A percentile compares a stretch with the other conserved stretches of the same genome.
These are phyloP conservation scores for Groenewaldozyma tartarivorans DNA, from an alignment of 805 yeast genomes.

Conservation along the genomic window DNA sequence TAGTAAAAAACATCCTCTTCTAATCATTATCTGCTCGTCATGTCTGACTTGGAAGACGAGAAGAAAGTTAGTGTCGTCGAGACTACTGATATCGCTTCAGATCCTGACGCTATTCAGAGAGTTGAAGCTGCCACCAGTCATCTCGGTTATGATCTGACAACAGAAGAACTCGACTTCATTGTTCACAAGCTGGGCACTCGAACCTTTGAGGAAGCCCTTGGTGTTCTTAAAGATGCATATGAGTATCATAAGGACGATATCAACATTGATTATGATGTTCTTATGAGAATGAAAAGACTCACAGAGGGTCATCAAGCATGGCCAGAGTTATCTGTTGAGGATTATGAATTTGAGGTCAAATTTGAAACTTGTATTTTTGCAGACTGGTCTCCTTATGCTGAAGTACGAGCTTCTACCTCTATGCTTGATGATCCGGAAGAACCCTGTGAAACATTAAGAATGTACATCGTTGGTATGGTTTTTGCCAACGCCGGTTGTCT, in stretches of 20 bases:
- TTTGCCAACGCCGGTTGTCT: slow-evolving; percentile 50
- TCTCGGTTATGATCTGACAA: slow-evolving; percentile 37
- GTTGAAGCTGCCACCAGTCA: slow-evolving; percentile 35
- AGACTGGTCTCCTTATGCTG: slow-evolving; percentile 46
- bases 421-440: slow-evolving; percentile 38
- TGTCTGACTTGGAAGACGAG: too few species aligned
- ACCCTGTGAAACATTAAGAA: slow-evolving; percentile 43
- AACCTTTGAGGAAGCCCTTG: slow-evolving; percentile 3
- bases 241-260: slow-evolving; percentile 38
- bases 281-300: slow-evolving; percentile 26
- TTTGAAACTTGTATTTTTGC: slow-evolving; percentile 32
- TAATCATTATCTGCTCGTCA: too few species aligned
- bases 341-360: slow-evolving; percentile 25
- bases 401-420: slow-evolving; percentile 48
- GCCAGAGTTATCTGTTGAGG: slow-evolving; percentile 21
- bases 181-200: neutral
- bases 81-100: too few species aligned
- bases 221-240: slow-evolving; percentile 28
- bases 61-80: too few species aligned
- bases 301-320: slow-evolving; percentile 20
- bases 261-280: slow-evolving; percentile 33
- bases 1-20: too few species aligned
- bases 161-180: slow-evolving; percentile 24
- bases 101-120: too few species aligned
- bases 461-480: slow-evolving; percentile 41